Conservation (phyloP, 768 basidiomycete species). For the Kwoniella sp. region DNA sequence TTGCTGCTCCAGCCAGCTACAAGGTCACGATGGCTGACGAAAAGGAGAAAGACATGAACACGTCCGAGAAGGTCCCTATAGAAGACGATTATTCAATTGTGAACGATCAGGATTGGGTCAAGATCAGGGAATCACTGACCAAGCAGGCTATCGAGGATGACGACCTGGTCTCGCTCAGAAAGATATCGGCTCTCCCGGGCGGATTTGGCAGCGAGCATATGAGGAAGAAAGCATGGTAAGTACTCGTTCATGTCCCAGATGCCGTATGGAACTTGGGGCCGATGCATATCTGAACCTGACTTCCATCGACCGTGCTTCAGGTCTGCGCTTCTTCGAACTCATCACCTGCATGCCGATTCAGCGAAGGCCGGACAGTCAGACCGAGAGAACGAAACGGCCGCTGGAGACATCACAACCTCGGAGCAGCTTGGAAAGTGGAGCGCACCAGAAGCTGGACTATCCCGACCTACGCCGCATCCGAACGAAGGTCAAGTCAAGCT, state of each 20-base stretch:
- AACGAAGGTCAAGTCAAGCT: constrained; percentile 86
- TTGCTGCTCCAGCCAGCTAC: too few species aligned
- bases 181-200: constrained; percentile 47
- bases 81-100: background rate
- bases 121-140: constrained; percentile 38
- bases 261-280: too few species aligned
- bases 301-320: constrained; percentile 18
- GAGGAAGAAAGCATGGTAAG: constrained; percentile 53
- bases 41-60: background rate
- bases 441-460: constrained; percentile 8
- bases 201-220: constrained; percentile 54
- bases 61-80: background rate
- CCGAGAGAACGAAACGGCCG: background rate
- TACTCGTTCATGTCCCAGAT: background rate
- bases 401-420: background rate
- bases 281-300: background rate
- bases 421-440: background rate
- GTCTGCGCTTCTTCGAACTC: constrained; percentile 8
- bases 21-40: background rate
- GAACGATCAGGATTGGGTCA: constrained; percentile 23
- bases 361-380: background rate
- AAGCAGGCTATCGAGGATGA: constrained; percentile 37
- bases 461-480: constrained; percentile 5
- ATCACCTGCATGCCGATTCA: background rate
- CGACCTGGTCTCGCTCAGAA: constrained; percentile 41